Percentiles rank a stretch among this genome's conserved stretches.
phyloP scores from a whole-genome alignment of 768 basidiomycete genomes.

The Lepiota subincarnata region DNA sequence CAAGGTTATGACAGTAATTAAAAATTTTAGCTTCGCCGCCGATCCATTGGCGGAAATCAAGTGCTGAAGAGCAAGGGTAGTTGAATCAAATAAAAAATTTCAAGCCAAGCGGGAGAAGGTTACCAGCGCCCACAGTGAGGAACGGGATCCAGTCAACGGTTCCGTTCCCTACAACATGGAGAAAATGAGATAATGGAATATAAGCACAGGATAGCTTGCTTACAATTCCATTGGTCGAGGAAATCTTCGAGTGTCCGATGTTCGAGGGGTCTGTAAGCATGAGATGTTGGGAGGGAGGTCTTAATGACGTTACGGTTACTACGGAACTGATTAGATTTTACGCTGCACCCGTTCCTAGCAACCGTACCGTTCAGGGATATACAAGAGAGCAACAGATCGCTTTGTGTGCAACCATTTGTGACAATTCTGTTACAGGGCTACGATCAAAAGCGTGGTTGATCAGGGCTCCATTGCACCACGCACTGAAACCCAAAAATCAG shows the following conservation, averaged over 20 bases:
- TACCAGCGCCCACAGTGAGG: slow-evolving; percentile 53
- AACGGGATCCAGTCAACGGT: slow-evolving; percentile 54
- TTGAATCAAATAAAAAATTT: background rate
- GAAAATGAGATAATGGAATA: background rate
- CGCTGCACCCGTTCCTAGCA: background rate
- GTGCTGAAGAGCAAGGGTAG: slow-evolving; percentile 33
- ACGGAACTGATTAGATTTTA: background rate
- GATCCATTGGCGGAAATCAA: slow-evolving; percentile 67
- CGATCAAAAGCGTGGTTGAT: background rate
- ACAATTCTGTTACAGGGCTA: slow-evolving; percentile 49
- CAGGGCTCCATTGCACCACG: slow-evolving; percentile 15
- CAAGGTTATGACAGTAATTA: slow-evolving; percentile 65
- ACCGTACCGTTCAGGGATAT: slow-evolving; percentile 56
- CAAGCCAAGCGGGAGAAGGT: slow-evolving; percentile 2
- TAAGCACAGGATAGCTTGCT: slow-evolving; percentile 13
- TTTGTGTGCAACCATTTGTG: slow-evolving; percentile 84
- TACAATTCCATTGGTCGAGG: slow-evolving; percentile 49
- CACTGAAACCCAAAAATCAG: slow-evolving; percentile 77
- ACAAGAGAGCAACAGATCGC: slow-evolving; percentile 64
- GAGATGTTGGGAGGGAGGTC: slow-evolving; percentile 54
- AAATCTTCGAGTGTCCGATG: slow-evolving; percentile 38
- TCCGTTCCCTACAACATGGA: slow-evolving; percentile 50
- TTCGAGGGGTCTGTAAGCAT: slow-evolving; percentile 45
- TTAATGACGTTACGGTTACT: slow-evolving; percentile 66
- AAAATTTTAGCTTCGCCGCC: slow-evolving; percentile 76